These are phyloP conservation scores for Elongisporangium anandrum DNA, from an alignment of 352 stramenopile species.

Conservation along the genomic window DNA sequence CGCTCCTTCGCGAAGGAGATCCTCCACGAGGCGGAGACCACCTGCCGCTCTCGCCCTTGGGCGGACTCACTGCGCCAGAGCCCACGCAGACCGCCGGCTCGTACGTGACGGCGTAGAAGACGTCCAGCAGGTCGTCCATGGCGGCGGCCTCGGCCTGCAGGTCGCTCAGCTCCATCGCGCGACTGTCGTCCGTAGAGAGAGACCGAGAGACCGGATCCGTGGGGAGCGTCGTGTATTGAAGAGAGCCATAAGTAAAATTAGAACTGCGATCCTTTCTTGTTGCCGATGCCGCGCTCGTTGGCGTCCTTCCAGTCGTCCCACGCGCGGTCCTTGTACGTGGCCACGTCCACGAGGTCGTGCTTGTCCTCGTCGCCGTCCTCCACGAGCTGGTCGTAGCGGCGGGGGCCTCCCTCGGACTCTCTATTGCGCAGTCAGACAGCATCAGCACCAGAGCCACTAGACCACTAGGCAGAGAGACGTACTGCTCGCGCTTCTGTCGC, in stretches of 20 bases:
- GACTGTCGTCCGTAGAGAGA: neutral
- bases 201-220: neutral
- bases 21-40: conserved; percentile 8
- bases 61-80: conserved; percentile 19
- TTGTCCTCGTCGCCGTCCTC: conserved; percentile 95
- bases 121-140: conserved; percentile 31
- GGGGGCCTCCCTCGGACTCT: conserved; percentile 49
- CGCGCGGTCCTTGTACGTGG: conserved; percentile 89
- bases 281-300: conserved; percentile 94
- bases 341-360: conserved; percentile 88
- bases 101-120: conserved; percentile 64
- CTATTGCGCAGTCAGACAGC: conserved; percentile 20
- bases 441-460: conserved; percentile 5
- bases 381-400: conserved; percentile 92
- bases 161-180: neutral
- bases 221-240: conserved; percentile 3
- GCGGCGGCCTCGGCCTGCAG: conserved; percentile 14
- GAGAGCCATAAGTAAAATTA: conserved; percentile 35
- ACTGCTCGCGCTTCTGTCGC: conserved; percentile 77
- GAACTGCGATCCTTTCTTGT: conserved; percentile 95
- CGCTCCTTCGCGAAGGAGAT: conserved; percentile 16
- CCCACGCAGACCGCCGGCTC: conserved; percentile 43
- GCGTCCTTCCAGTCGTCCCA: conserved; percentile 98
- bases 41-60: conserved; percentile 10
- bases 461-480: conserved; percentile 9